phyloP scores from a whole-genome alignment of 176 grass and related monocot genomes.

The Thinopyrum elongatum region DNA sequence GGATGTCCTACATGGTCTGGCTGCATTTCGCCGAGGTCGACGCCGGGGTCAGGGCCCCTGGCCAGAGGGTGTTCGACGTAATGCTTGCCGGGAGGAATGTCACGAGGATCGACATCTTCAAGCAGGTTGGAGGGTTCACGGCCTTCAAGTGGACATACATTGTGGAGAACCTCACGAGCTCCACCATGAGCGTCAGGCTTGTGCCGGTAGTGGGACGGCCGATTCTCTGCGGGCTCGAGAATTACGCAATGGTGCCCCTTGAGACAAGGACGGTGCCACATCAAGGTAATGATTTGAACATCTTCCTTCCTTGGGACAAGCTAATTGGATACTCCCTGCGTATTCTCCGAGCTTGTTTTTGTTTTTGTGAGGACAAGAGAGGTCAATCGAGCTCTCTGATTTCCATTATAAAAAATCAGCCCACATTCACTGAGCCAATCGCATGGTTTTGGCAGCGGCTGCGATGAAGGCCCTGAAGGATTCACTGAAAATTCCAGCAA shows the following conservation, averaged over 20 bases:
- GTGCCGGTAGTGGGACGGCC: conserved; percentile 77
- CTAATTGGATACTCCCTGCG: background rate
- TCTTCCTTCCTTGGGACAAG: background rate
- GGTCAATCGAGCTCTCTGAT: background rate
- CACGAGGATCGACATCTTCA: conserved; percentile 85
- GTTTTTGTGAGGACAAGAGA: background rate
- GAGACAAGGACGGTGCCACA: conserved; percentile 57
- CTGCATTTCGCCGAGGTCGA: conserved; percentile 96
- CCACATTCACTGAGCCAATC: background rate
- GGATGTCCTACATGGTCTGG: conserved; percentile 93
- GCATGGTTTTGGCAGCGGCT: conserved; percentile 44
- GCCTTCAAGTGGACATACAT: conserved; percentile 93
- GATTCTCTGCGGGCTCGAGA: conserved; percentile 88
- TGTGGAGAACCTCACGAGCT: conserved; percentile 66
- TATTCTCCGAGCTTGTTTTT: conserved; percentile 11
- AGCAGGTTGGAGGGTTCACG: conserved; percentile 86
- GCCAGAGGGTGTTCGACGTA: conserved; percentile 88
- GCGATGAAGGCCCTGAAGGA: conserved; percentile 90
- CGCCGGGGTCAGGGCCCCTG: conserved; percentile 38
- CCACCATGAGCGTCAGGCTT: conserved; percentile 59
- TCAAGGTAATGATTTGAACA: conserved; percentile 56
- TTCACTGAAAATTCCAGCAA: conserved; percentile 79
- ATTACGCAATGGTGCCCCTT: conserved; percentile 91
- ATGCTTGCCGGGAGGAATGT: conserved; percentile 60
- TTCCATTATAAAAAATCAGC: background rate